Evolutionary conservation across 306 rosid species (phyloP), one percentile per base, ranked within the genome.

Genomic region (Lathyrus tuberosus): DNA sequence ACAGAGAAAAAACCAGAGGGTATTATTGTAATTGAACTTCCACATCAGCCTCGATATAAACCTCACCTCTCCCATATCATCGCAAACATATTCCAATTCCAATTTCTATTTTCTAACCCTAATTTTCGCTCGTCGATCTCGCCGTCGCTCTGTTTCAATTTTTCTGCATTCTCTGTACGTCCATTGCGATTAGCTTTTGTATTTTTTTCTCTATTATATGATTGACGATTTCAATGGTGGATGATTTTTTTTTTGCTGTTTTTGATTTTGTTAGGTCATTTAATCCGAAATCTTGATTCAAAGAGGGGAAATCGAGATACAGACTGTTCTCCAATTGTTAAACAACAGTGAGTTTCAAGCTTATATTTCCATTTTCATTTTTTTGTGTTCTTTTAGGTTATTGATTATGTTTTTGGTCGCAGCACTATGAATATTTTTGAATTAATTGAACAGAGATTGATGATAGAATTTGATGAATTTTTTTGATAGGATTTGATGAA

Each of bases 21-120:
- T 3, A 16, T 12, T 62, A 5, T 17, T 10, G 79, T 79, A 33
- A 52, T 79, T 73, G 0, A 17, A 26, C 0, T 0, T 38, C 16
- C 13, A 15, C 48, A 18, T 4, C 2, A 4, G 4, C 31, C 53
- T 28, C 71, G 73, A 73, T 79, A 73, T 61, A 73, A 79, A 3
- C 11, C 8, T 0, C 54, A 0, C 15, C 57, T 31, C 51, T 14
- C 4, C 18, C 64, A 1, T 22, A 42, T 42, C 52, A 24, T 3
- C 26, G 9, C 46, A 51, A 13, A 8, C 8, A 0, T 16, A 8
- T n/a, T 46, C 12, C 18, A 59, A 51, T 18, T 38, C 2, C 3
- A 17, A 17, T 26, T 10, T 12, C 35, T 38, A 3, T 18, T 18
- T 40, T 42, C 51, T n/a, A n/a, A 37, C 26, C 49, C 41, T 14